Evolutionary conservation across 257 asterid genomes (phyloP).

Genomic region (Jaltomata sinuosa): DNA sequence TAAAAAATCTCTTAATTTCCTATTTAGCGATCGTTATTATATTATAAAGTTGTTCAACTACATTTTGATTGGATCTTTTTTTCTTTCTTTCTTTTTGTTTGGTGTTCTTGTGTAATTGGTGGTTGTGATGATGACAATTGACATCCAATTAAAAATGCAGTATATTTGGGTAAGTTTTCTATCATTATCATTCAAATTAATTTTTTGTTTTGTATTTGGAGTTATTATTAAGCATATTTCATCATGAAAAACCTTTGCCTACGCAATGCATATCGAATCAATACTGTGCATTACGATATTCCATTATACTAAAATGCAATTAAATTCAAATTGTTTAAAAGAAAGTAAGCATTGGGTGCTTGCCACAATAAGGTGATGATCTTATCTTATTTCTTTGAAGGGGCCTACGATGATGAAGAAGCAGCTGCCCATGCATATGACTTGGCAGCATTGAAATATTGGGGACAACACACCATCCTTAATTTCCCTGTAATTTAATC

Average conservation of each 20-base stretch:
- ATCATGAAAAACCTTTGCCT: neutral
- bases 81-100: neutral
- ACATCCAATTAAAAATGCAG: slow-evolving; percentile 44
- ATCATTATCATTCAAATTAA: slow-evolving; percentile 3
- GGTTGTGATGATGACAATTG: slow-evolving; percentile 10
- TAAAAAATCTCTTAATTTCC: too few relatives aligned
- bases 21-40: neutral
- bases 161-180: slow-evolving; percentile 63
- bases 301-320: neutral
- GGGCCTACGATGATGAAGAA: slow-evolving; percentile 89
- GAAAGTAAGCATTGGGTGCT: neutral
- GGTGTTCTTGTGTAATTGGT: slow-evolving; percentile 21
- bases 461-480: slow-evolving; percentile 81
- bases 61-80: neutral
- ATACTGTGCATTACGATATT: neutral
- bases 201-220: neutral
- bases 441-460: slow-evolving; percentile 91
- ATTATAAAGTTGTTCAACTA: neutral
- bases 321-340: neutral
- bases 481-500: slow-evolving; percentile 61
- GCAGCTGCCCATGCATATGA: slow-evolving; percentile 99
- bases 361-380: neutral
- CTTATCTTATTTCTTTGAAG: slow-evolving; percentile 22
- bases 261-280: neutral
- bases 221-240: neutral